A percentile compares a stretch with the other conserved stretches of the same genome.
Evolutionary conservation across 2,329 filamentous ascomycete species (phyloP).

Genomic region (Colletotrichum eremochloae): DNA sequence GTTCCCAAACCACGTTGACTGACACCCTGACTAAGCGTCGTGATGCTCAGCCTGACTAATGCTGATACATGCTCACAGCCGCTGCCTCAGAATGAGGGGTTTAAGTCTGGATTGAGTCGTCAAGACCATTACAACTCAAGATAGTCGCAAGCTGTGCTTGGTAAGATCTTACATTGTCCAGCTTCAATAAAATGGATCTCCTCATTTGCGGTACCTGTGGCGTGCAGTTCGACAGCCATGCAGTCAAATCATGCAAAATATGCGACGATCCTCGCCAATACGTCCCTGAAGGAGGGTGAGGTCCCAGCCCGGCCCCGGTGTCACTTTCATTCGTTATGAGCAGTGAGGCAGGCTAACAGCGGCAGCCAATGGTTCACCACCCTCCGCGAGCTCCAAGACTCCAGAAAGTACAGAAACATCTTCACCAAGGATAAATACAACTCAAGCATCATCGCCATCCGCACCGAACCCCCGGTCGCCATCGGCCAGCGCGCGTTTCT

Average conservation of each 20-base stretch:
- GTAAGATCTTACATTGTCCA: background rate
- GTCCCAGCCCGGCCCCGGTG: background rate
- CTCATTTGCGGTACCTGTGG: conserved; percentile 78
- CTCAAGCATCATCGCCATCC: conserved; percentile 59
- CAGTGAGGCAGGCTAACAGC: background rate
- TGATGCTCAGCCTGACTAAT: conserved; percentile 2
- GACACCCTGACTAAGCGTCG: background rate
- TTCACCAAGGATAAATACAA: conserved; percentile 64
- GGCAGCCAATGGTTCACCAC: conserved; percentile 75
- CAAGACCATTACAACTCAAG: background rate
- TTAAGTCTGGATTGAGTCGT: background rate
- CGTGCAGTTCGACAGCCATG: conserved; percentile 71
- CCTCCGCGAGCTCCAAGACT: conserved; percentile 59
- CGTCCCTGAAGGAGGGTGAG: conserved; percentile 60
- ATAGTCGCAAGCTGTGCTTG: background rate
- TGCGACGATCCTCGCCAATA: conserved; percentile 82
- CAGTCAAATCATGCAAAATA: conserved; percentile 72
- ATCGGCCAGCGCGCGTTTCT: conserved; percentile 84
- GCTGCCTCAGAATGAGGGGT: conserved; percentile 1
- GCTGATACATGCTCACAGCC: background rate
- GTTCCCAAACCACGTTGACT: background rate
- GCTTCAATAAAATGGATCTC: conserved; percentile 26
- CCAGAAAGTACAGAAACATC: conserved; percentile 63
- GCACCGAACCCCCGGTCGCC: conserved; percentile 70
- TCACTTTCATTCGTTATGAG: background rate